Conservation (phyloP, 2,329 filamentous ascomycete genomes). For the Sclerotinia spermophila region DNA sequence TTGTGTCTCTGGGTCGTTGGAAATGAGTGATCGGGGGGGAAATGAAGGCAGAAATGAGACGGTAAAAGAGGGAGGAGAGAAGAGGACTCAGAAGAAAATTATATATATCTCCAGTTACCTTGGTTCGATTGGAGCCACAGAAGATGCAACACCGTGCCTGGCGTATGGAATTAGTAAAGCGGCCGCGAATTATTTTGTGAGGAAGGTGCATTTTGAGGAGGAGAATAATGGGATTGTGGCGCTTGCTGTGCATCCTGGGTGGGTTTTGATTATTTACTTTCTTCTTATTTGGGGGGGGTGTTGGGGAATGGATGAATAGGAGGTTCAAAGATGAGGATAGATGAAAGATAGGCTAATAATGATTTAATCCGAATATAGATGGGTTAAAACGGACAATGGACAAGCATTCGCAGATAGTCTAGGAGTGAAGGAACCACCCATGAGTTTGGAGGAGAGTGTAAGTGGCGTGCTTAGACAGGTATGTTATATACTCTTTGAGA, state of each 20-base stretch:
- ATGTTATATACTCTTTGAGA: conserved; percentile 2
- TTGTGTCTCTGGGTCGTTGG: neutral
- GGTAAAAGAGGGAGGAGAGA: conserved; percentile 17
- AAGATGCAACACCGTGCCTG: conserved; percentile 22
- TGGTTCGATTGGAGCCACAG: conserved; percentile 29
- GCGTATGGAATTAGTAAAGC: conserved; percentile 46
- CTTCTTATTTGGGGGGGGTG: neutral
- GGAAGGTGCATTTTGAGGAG: conserved; percentile 41
- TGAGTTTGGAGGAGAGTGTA: conserved; percentile 39
- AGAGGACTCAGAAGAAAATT: conserved; percentile 37
- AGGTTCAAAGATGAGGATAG: neutral
- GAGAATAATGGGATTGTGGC: conserved; percentile 33
- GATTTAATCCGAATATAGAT: conserved; percentile 24
- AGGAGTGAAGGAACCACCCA: conserved; percentile 38
- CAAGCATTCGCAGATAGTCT: conserved; percentile 37
- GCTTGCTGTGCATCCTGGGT: conserved; percentile 36
- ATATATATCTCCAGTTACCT: conserved; percentile 38
- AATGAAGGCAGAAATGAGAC: neutral
- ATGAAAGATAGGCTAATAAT: neutral
- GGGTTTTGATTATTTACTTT: conserved; percentile 5
- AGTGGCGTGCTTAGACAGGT: conserved; percentile 30
- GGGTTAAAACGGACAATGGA: conserved; percentile 44
- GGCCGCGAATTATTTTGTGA: conserved; percentile 38
- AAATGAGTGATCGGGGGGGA: too few species aligned
- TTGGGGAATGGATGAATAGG: too few species aligned